Conservation (phyloP, 495 filamentous ascomycete species). For the Neurospora sp. region DNA sequence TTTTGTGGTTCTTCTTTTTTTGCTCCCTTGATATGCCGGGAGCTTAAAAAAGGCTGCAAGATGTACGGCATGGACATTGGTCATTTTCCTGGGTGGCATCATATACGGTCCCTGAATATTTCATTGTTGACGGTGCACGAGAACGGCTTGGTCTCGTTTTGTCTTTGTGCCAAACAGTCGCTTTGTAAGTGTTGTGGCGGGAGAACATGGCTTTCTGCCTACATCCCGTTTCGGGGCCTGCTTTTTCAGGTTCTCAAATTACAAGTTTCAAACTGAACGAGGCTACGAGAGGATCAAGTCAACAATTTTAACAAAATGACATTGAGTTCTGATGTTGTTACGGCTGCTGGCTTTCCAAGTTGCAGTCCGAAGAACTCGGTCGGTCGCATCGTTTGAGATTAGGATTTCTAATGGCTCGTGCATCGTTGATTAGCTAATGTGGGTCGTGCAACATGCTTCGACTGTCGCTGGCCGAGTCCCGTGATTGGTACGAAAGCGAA, state of each 20-base stretch:
- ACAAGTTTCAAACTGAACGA: neutral
- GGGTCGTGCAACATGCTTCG: neutral
- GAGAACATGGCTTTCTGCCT: neutral
- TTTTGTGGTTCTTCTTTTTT: neutral
- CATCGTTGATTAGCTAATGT: neutral
- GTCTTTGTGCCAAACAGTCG: neutral
- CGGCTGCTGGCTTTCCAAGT: neutral
- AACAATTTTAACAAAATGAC: neutral
- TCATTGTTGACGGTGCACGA: neutral
- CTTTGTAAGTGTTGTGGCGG: neutral
- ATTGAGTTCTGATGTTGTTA: neutral
- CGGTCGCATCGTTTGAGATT: neutral
- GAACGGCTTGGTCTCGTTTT: neutral
- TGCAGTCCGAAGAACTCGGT: neutral
- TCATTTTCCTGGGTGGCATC: neutral
- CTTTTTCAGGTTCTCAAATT: neutral
- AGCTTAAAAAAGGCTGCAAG: too few species aligned
- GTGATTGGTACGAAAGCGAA: neutral
- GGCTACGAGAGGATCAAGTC: neutral
- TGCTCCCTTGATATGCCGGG: neutral
- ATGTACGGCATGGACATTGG: neutral
- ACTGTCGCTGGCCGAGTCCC: neutral
- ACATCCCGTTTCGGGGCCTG: neutral
- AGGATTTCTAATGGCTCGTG: neutral
- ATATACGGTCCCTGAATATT: neutral